phyloP scores from a whole-genome alignment of 805 yeast genomes.

The Starmerella sirachaensis region DNA sequence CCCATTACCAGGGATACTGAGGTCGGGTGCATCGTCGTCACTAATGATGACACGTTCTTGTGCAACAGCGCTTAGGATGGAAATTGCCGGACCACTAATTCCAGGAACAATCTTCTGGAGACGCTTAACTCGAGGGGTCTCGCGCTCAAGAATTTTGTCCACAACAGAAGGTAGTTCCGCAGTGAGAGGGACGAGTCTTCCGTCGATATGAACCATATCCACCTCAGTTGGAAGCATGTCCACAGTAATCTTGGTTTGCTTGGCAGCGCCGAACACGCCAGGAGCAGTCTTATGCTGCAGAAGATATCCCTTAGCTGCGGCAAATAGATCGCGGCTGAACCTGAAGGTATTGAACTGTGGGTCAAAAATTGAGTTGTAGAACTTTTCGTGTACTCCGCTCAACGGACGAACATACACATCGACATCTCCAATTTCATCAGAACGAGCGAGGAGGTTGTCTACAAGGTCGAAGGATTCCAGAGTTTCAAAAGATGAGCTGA shows the following conservation, averaged over 20 bases:
- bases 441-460: slow-evolving; percentile 5
- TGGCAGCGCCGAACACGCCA: slow-evolving; percentile 3
- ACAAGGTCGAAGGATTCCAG: slow-evolving; percentile 6
- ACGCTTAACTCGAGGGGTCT: slow-evolving; percentile 14
- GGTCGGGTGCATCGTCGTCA: slow-evolving; percentile 6
- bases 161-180: slow-evolving; percentile 4
- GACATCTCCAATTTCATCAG: slow-evolving; percentile 5
- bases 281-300: slow-evolving; percentile 13
- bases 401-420: slow-evolving; percentile 15
- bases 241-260: slow-evolving; percentile 2
- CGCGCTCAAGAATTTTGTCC: slow-evolving; percentile 13
- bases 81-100: slow-evolving; percentile 10
- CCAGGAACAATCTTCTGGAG: slow-evolving; percentile 6
- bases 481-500: slow-evolving; percentile 11
- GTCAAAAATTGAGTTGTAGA: slow-evolving; percentile 11
- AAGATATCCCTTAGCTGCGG: slow-evolving; percentile 12
- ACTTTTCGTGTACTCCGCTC: slow-evolving; percentile 11
- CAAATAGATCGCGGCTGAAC: slow-evolving; percentile 12
- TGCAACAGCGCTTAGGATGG: slow-evolving; percentile 7
- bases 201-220: slow-evolving; percentile 18
- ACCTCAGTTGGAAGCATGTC: slow-evolving; percentile 1
- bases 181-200: slow-evolving; percentile 9
- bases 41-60: slow-evolving; percentile 7
- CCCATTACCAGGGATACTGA: not conserved
- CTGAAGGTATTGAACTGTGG: slow-evolving; percentile 11